These are phyloP conservation scores for Sanghuangporus weigelae DNA, from an alignment of 1,284 basidiomycete genomes.

Conservation along the genomic window DNA sequence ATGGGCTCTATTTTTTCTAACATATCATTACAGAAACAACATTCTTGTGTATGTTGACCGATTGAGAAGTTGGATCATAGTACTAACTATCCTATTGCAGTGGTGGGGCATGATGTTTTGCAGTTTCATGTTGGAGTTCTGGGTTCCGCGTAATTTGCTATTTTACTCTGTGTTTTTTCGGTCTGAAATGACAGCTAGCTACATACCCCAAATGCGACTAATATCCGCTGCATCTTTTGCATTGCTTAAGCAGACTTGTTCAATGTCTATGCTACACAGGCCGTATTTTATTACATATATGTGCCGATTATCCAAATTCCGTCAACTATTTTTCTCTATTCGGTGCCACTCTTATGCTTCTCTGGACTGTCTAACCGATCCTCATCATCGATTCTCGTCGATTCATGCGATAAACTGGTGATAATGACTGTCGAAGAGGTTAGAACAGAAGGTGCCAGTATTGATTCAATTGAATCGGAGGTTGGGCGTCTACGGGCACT, in stretches of 20 bases:
- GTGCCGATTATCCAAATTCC: not conserved
- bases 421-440: not conserved
- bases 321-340: not conserved
- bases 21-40: conserved; percentile 64
- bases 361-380: not conserved
- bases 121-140: not conserved
- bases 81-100: conserved; percentile 1
- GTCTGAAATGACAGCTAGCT: not conserved
- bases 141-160: not conserved
- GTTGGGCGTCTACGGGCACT: conserved; percentile 4
- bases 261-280: not conserved
- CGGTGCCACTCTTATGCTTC: not conserved
- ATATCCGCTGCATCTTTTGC: not conserved
- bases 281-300: not conserved
- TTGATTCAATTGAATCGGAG: conserved; percentile 1
- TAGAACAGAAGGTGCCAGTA: conserved; percentile 2
- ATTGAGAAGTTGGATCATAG: not conserved
- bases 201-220: not conserved
- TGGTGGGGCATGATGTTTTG: conserved; percentile 14
- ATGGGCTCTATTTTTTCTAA: conserved; percentile 21
- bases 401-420: not conserved
- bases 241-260: not conserved
- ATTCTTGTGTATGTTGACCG: conserved; percentile 79
- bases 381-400: not conserved
- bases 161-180: not conserved